Evolutionary conservation across 2,329 filamentous ascomycete genomes (phyloP).

Genomic region (Scytalidium lignicola): DNA sequence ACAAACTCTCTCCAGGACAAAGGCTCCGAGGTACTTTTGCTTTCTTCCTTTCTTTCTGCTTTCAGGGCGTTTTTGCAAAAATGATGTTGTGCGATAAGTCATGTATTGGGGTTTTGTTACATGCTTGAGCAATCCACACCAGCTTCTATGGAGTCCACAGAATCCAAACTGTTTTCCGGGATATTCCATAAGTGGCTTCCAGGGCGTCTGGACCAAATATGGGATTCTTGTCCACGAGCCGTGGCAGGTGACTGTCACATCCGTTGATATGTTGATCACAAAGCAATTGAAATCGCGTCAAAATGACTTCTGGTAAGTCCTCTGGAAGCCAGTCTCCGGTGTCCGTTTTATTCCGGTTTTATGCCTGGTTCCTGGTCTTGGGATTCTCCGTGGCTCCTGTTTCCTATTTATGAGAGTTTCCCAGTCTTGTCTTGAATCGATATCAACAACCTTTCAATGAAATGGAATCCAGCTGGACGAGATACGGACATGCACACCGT

Average conservation of each 20-base stretch:
- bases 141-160: constrained; percentile 4
- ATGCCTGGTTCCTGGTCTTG: not conserved
- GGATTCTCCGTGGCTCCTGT: not conserved
- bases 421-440: not conserved
- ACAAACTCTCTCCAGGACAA: constrained; percentile 22
- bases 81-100: constrained; percentile 22
- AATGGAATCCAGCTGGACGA: not conserved
- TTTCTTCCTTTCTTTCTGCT: constrained; percentile 15
- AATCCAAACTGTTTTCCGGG: constrained; percentile 5
- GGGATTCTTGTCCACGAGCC: not conserved
- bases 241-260: not conserved
- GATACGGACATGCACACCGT: too few relatives aligned
- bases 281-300: not conserved
- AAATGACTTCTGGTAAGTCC: not conserved
- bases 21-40: constrained; percentile 28
- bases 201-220: not conserved
- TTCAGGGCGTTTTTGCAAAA: constrained; percentile 12
- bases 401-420: not conserved
- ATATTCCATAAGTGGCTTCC: not conserved
- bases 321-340: not conserved
- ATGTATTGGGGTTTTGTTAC: constrained; percentile 21
- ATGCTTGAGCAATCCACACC: constrained; percentile 4
- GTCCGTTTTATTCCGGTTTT: not conserved
- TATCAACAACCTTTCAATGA: not conserved
- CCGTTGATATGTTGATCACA: not conserved